Evolutionary conservation across 352 stramenopile species (phyloP).

Genomic region (Globisporangium camurandrum): DNA sequence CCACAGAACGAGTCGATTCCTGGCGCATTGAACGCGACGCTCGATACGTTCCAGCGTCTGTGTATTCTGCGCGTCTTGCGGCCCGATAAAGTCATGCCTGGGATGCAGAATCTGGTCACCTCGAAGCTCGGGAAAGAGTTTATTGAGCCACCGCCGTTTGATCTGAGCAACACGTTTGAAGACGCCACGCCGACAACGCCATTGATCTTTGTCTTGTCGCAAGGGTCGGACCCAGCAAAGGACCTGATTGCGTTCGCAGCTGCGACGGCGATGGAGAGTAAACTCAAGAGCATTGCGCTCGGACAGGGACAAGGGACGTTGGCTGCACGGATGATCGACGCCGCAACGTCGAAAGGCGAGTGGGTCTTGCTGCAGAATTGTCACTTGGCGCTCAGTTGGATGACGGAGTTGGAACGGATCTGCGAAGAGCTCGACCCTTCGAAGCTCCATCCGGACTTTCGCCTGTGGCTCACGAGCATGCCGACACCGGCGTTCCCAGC

Average conservation of each 20-base stretch:
- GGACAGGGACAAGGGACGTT: slow-evolving; percentile 90
- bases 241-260: slow-evolving; percentile 89
- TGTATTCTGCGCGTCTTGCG: slow-evolving; percentile 74
- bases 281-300: slow-evolving; percentile 91
- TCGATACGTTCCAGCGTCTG: slow-evolving; percentile 81
- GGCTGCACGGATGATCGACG: slow-evolving; percentile 88
- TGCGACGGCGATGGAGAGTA: slow-evolving; percentile 77
- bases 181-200: slow-evolving; percentile 87
- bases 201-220: slow-evolving; percentile 92
- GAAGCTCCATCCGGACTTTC: slow-evolving; percentile 89
- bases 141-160: slow-evolving; percentile 88
- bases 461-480: slow-evolving; percentile 91
- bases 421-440: slow-evolving; percentile 86
- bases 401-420: slow-evolving; percentile 92
- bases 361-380: slow-evolving; percentile 95
- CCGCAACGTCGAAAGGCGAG: slow-evolving; percentile 82
- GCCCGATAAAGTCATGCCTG: slow-evolving; percentile 80
- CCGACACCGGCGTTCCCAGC: slow-evolving; percentile 82
- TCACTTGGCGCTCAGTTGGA: slow-evolving; percentile 93
- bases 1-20: slow-evolving; percentile 73
- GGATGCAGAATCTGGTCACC: slow-evolving; percentile 87
- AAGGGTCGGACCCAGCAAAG: slow-evolving; percentile 91
- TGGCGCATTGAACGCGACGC: slow-evolving; percentile 34
- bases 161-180: slow-evolving; percentile 87
- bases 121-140: slow-evolving; percentile 83